Base-by-base conservation (phyloP, 768 basidiomycete genomes). In the Leccinum obscurum region DNA sequence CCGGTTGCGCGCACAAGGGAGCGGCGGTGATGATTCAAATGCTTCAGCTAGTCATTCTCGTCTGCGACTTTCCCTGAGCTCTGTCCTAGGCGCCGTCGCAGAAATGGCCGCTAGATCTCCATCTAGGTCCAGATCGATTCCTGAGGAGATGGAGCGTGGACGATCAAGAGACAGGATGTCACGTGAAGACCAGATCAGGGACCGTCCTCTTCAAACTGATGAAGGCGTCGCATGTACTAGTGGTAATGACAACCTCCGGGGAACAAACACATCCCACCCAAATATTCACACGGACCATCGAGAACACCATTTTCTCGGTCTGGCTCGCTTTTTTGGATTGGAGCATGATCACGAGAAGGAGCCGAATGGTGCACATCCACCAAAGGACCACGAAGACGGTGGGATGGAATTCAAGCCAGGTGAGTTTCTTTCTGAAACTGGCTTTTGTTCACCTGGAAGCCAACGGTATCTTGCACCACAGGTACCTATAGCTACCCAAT, bases 401-500 rank as follows among this genome's bases (percentile, higher is more conserved):
- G 97, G 93, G 92, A 92, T 88, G 69, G 95, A 95, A 75, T 97
- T 97, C 72, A 85, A 87, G 70, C 88, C 90, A 77, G 95, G 95
- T 89, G 53, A 28, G 81, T 74, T 50, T 50, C 11, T 20, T 11
- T 46, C 44, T 39, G 6, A 39, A 14, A 53, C 17, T 24, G 22
- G 48, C 11, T 14, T 41, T 50, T 4, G 3, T 9, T 10, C 41
- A 8, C 41, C 22, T 34, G 1, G 32, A 34, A 34, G 32, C 56
- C 59, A 8, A 39, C 7, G 35, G 41, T 9, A 24, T 56, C 37
- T 57, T n/a, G 24, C 39, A 53, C 37, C 46, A 9, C 63, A 92
- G 95, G 95, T 35, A 90, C 88, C 6, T 98, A 98, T 71, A 94
- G 92, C 15, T 98, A 93, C 73, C 96, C 97, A 1, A 91, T 99